These are phyloP conservation scores for rapeseed (Brassica napus) DNA, from an alignment of 345 rosid species.

Conservation along the genomic window DNA sequence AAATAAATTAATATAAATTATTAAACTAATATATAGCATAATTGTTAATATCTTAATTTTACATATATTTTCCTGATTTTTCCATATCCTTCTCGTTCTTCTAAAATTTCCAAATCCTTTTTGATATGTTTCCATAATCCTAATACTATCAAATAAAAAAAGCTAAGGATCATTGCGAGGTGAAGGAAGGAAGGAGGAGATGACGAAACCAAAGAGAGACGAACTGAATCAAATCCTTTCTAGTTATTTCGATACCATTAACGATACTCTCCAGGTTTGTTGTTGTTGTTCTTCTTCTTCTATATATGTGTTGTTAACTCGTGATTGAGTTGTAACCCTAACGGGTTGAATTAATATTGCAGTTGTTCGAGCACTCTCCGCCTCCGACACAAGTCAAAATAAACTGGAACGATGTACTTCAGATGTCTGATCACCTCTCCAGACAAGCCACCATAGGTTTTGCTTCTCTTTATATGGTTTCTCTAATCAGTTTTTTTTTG, in stretches of 20 bases:
- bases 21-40: neutral
- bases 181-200: constrained; percentile 26
- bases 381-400: constrained; percentile 48
- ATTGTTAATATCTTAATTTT: neutral
- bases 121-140: neutral
- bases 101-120: neutral
- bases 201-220: constrained; percentile 59
- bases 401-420: constrained; percentile 66
- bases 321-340: neutral
- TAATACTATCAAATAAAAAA: neutral
- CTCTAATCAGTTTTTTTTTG: neutral
- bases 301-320: neutral
- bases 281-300: neutral
- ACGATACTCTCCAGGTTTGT: constrained; percentile 71
- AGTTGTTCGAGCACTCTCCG: constrained; percentile 60
- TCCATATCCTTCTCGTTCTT: neutral
- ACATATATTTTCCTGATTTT: neutral
- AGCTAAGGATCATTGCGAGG: neutral
- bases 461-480: neutral
- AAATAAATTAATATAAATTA: neutral
- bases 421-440: constrained; percentile 71
- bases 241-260: constrained; percentile 57
- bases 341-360: neutral
- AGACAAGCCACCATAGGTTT: constrained; percentile 80
- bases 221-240: constrained; percentile 49